phyloP scores from a whole-genome alignment of 2,329 filamentous ascomycete species.

The Sporothrix sp. region DNA sequence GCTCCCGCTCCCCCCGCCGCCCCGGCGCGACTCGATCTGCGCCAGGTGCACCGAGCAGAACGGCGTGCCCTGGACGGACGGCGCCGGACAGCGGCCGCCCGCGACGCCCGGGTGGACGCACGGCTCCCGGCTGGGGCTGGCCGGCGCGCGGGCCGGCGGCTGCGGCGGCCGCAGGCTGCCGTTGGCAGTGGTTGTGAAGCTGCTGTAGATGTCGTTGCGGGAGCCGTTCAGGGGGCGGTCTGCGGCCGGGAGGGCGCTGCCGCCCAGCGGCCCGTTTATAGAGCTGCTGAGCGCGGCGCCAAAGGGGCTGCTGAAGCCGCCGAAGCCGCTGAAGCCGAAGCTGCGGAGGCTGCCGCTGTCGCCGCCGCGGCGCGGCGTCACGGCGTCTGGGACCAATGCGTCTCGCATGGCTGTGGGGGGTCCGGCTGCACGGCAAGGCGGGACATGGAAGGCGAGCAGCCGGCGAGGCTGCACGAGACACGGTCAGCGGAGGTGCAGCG shows the following conservation, averaged over 20 bases:
- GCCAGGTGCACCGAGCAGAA: conserved; percentile 1
- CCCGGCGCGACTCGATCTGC: no score
- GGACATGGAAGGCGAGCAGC: neutral
- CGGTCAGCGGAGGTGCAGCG: conserved; percentile 10
- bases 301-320: neutral
- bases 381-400: neutral
- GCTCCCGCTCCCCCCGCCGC: no score
- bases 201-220: no score
- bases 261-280: no score
- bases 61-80: neutral
- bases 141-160: no score
- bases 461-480: neutral
- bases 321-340: neutral
- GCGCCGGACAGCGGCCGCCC: neutral
- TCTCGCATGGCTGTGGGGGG: conserved; percentile 1
- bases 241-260: no score
- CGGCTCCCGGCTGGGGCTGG: no score
- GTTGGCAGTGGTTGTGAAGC: neutral
- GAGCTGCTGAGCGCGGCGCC: neutral
- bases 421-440: neutral
- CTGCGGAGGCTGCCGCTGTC: neutral
- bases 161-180: neutral
- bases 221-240: no score
- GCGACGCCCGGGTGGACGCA: neutral
- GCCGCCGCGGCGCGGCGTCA: neutral